These are phyloP conservation scores for Phalaenopsis hybrid DNA, from an alignment of 116 monocot genomes.

Conservation along the genomic window DNA sequence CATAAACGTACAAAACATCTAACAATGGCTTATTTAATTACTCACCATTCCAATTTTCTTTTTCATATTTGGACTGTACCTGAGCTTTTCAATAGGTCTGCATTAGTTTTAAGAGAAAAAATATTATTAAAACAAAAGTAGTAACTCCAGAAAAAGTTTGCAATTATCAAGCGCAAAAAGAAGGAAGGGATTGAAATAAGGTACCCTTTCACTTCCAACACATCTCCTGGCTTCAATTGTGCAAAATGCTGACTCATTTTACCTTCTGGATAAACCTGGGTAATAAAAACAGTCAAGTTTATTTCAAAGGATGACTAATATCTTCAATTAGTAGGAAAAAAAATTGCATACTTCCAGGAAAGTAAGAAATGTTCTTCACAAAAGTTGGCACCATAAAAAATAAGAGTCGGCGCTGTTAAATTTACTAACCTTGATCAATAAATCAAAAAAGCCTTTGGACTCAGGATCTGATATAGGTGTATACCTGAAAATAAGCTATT, in stretches of 20 bases:
- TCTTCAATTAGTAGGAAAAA: neutral
- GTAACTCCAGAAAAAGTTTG: neutral
- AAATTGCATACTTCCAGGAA: neutral
- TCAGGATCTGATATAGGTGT: slow-evolving; percentile 94
- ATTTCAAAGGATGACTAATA: neutral
- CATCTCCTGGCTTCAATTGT: slow-evolving; percentile 78
- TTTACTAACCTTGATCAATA: slow-evolving; percentile 74
- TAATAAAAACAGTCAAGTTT: slow-evolving; percentile 3
- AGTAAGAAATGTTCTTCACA: slow-evolving; percentile 2
- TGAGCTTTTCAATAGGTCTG: slow-evolving; percentile 94
- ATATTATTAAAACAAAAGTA: neutral
- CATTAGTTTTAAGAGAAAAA: slow-evolving; percentile 1
- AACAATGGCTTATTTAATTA: neutral
- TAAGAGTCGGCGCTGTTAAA: neutral
- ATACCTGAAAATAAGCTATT: slow-evolving; percentile 41
- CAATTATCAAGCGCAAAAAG: slow-evolving; percentile 2
- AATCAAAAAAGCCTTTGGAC: slow-evolving; percentile 89
- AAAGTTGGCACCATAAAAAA: neutral
- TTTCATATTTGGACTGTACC: slow-evolving; percentile 95
- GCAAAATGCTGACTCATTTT: slow-evolving; percentile 94
- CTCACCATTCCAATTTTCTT: slow-evolving; percentile 94
- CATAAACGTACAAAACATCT: neutral
- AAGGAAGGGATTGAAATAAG: neutral
- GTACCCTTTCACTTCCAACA: slow-evolving; percentile 96
- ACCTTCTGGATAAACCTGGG: slow-evolving; percentile 90